Evolutionary conservation across 2,329 filamentous ascomycete species (phyloP).

Genomic region (Albifimbria verrucaria): DNA sequence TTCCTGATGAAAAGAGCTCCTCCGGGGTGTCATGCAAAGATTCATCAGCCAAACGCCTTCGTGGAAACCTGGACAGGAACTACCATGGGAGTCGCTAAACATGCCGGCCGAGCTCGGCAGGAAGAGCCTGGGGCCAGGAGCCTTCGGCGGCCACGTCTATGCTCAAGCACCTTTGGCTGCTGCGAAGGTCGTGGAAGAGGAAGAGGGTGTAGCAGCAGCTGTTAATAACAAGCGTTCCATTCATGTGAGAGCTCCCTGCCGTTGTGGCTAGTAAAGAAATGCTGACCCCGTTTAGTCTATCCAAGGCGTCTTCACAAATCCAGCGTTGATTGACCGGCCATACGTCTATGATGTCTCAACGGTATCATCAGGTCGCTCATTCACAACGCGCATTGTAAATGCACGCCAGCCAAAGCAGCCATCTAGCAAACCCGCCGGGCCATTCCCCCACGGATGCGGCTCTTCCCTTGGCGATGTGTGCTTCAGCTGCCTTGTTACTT

Average conservation of each 20-base stretch:
- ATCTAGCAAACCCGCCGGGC: constrained; percentile 30
- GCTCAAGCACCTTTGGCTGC: constrained; percentile 34
- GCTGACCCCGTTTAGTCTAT: constrained; percentile 39
- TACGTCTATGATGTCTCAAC: constrained; percentile 49
- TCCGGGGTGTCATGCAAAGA: constrained; percentile 10
- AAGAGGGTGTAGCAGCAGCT: constrained; percentile 16
- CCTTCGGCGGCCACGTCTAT: constrained; percentile 36
- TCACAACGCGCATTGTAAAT: constrained; percentile 47
- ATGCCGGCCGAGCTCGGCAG: background rate
- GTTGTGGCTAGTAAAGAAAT: background rate
- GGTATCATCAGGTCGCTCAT: constrained; percentile 42
- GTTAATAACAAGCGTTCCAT: constrained; percentile 25
- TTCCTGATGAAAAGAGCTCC: constrained; percentile 13
- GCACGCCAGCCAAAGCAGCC: constrained; percentile 43
- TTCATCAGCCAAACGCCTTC: constrained; percentile 30
- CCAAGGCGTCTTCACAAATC: constrained; percentile 52
- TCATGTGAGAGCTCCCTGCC: constrained; percentile 28
- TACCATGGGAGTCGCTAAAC: constrained; percentile 23
- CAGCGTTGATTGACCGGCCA: constrained; percentile 44
- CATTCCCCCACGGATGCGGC: constrained; percentile 38
- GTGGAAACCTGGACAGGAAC: constrained; percentile 27
- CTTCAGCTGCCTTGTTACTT: constrained; percentile 51
- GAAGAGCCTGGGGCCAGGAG: constrained; percentile 18
- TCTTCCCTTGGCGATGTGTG: constrained; percentile 37
- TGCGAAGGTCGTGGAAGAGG: constrained; percentile 27